Evolutionary conservation across 768 basidiomycete species (phyloP).

Genomic region (Pleurotus tuber-regium): DNA sequence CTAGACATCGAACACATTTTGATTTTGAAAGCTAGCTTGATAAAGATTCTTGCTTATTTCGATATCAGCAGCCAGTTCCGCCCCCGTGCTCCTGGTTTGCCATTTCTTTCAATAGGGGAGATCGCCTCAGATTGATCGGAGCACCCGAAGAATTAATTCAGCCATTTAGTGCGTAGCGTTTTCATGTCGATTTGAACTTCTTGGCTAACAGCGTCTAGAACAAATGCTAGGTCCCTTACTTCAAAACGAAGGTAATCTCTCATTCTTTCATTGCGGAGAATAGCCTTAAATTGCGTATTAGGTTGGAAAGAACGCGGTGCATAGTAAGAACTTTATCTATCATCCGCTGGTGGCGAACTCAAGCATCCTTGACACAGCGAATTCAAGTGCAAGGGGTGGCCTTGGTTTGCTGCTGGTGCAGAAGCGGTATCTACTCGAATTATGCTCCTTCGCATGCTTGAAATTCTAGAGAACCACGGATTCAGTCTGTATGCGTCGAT

Average conservation of each 20-base stretch:
- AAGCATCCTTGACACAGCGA: background rate
- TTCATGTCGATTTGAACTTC: background rate
- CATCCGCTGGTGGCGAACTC: background rate
- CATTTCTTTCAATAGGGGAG: background rate
- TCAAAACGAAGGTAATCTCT: background rate
- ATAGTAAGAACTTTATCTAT: background rate
- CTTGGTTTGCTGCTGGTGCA: background rate
- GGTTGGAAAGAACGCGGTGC: conserved; percentile 1
- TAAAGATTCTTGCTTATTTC: background rate
- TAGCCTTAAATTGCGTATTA: background rate
- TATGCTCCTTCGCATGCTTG: conserved; percentile 4
- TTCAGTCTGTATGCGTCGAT: conserved; percentile 9
- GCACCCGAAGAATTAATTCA: background rate
- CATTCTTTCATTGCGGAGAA: background rate
- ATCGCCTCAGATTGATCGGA: background rate
- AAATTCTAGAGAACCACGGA: conserved; percentile 4
- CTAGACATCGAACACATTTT: background rate
- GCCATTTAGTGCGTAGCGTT: background rate
- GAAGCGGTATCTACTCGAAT: conserved; percentile 3
- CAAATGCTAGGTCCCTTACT: background rate
- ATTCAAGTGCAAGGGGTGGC: conserved; percentile 6
- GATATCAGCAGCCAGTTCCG: background rate
- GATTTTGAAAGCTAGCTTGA: background rate
- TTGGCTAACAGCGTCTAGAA: background rate
- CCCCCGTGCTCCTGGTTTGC: background rate